phyloP scores from a whole-genome alignment of 768 basidiomycete genomes.

The Lentinula sp. region DNA sequence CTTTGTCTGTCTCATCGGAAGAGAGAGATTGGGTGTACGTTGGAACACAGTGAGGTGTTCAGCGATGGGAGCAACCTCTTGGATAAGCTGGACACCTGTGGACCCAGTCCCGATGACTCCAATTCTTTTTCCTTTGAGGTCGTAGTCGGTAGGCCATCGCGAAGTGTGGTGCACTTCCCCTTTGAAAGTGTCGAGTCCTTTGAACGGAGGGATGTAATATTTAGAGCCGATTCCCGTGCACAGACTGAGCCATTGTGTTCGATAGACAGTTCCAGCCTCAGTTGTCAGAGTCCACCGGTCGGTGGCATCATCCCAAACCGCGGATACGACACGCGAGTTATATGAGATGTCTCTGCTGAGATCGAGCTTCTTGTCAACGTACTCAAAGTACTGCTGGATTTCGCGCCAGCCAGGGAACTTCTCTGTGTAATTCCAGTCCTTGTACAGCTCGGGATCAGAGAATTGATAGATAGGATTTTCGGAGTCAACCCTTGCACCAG shows the following conservation, averaged over 20 bases:
- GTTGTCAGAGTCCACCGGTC: conserved; percentile 10
- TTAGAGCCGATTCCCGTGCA: conserved; percentile 12
- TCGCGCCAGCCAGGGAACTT: conserved; percentile 9
- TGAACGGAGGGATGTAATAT: conserved; percentile 1
- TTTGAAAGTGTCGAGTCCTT: conserved; percentile 6
- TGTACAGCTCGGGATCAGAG: conserved; percentile 9
- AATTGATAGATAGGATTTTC: conserved; percentile 12
- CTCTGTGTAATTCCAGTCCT: conserved; percentile 6
- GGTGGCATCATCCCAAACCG: conserved; percentile 7
- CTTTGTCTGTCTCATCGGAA: conserved; percentile 3
- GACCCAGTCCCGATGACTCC: conserved; percentile 12
- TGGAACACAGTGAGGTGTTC: conserved; percentile 14
- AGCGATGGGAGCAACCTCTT: conserved; percentile 4
- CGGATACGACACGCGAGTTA: conserved; percentile 10
- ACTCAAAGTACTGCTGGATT: conserved; percentile 11
- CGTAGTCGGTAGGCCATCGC: background rate
- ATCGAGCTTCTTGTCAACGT: conserved; percentile 11
- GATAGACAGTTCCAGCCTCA: conserved; percentile 1
- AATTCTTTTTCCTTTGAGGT: background rate
- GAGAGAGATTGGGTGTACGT: conserved; percentile 7
- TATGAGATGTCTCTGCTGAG: conserved; percentile 9
- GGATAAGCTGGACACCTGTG: conserved; percentile 13
- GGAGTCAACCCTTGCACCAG: conserved; percentile 12
- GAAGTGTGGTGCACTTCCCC: conserved; percentile 3
- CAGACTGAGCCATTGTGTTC: conserved; percentile 9